Evolutionary conservation across 1,284 basidiomycete species (phyloP), one percentile per base, ranked within the genome.

Genomic region (Sporisorium iseilematis-ciliati): DNA sequence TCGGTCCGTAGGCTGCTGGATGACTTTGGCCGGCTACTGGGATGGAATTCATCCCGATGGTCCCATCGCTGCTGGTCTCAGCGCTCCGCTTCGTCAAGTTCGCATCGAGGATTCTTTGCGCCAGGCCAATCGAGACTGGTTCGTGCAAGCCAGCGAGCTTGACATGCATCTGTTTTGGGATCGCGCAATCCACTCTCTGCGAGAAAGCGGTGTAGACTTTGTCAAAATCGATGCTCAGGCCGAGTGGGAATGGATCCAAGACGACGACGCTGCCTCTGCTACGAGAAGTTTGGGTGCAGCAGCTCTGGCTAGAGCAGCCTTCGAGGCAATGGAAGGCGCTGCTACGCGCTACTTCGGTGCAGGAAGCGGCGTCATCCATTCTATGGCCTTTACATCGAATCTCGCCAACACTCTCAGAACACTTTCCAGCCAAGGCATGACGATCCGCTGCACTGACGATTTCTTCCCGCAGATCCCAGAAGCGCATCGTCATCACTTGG

Each of bases 191-290:
- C 38, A 65, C 7, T 63, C 63, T 3, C 65, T 85, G 25, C 65
- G 69, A 7, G 38, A 67, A 2, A 73, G 79, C 12, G 82, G 84
- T 12, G 51, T 84, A 51, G 69, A 78, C 48, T 85, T 80, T 54
- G 78, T 85, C 73, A 84, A 84, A 55, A 69, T 85, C n/a, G 83
- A 85, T 49, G 81, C 81, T n/a, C 83, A 84, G 56, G 78, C 82
- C 18, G 68, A 75, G 14, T 75, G 67, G 61, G 73, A 75, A 14
- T 71, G 67, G 69, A 70, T 64, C 41, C 49, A 26, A 8, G 53
- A 59, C 20, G 53, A 59, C 20, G 46, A 46, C 2, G 10, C 31
- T 4, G 3, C 12, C 31, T 11, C 21, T 8, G 46, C 40, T 16
- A 31, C 16, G 3, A n/a, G 14, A 5, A 43, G 8, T 16, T 25